These are phyloP conservation scores for Lactarius sanguifluus DNA, from an alignment of 768 basidiomycete species.

Conservation along the genomic window DNA sequence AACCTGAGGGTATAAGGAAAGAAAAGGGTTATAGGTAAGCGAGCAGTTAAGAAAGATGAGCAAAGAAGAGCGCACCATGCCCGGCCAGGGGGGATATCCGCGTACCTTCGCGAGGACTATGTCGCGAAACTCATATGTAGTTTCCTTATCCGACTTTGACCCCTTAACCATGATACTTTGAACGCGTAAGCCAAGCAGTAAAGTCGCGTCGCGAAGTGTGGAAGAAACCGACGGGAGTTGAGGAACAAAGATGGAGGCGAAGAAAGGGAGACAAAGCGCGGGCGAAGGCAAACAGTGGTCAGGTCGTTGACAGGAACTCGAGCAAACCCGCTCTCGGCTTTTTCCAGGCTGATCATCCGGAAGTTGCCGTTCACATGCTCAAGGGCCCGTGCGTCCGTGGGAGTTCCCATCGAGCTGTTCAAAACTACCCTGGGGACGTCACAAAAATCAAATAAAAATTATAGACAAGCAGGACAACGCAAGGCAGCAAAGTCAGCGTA, in stretches of 20 bases:
- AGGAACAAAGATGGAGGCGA: background rate
- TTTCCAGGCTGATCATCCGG: constrained; percentile 24
- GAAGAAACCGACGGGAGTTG: background rate
- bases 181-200: constrained; percentile 24
- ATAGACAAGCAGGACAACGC: too few relatives aligned
- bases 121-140: constrained; percentile 70
- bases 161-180: constrained; percentile 38
- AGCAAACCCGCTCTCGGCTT: constrained; percentile 5
- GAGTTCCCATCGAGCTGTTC: background rate
- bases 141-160: constrained; percentile 38
- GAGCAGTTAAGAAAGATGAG: constrained; percentile 25
- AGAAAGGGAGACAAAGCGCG: background rate
- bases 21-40: constrained; percentile 20
- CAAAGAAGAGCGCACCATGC: constrained; percentile 64
- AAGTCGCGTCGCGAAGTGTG: constrained; percentile 4
- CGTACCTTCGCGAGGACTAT: constrained; percentile 90
- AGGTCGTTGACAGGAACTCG: background rate
- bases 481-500: too few relatives aligned
- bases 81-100: constrained; percentile 95
- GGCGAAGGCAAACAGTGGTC: constrained; percentile 5
- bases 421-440: too few relatives aligned
- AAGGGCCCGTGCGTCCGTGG: constrained; percentile 24
- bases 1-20: constrained; percentile 51
- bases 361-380: constrained; percentile 9
- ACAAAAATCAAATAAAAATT: too few relatives aligned